A percentile compares a stretch with the other conserved stretches of the same genome.
Conservation (phyloP, 2,329 filamentous ascomycete genomes). For the Cladosporium sp. region DNA sequence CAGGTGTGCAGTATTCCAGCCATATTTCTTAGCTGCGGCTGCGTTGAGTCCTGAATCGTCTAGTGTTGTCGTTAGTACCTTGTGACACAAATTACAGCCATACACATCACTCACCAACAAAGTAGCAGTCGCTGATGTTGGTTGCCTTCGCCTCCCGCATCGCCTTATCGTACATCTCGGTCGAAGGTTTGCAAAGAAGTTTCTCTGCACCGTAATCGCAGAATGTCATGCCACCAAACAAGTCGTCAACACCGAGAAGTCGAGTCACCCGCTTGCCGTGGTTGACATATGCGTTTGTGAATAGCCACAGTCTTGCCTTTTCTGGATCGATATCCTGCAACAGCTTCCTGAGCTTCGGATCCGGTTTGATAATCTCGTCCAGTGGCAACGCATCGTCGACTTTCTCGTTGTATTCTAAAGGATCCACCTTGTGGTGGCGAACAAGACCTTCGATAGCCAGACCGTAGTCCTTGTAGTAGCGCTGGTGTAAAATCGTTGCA, state of each 20-base stretch:
- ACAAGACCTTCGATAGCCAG: slow-evolving; percentile 96
- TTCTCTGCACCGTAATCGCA: slow-evolving; percentile 79
- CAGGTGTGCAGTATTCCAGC: slow-evolving; percentile 84
- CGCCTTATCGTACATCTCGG: slow-evolving; percentile 81
- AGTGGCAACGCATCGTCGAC: slow-evolving; percentile 94
- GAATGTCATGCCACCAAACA: slow-evolving; percentile 93
- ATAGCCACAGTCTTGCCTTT: slow-evolving; percentile 88
- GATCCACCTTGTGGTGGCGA: slow-evolving; percentile 90
- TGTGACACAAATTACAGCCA: neutral
- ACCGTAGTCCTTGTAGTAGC: slow-evolving; percentile 95
- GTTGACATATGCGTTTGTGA: slow-evolving; percentile 93
- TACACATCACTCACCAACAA: slow-evolving; percentile 70
- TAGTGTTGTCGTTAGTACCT: slow-evolving; percentile 35
- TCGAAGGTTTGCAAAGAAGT: slow-evolving; percentile 83
- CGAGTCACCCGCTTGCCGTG: slow-evolving; percentile 81
- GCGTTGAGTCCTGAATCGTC: slow-evolving; percentile 90
- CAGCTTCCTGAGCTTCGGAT: slow-evolving; percentile 70
- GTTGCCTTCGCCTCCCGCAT: slow-evolving; percentile 79
- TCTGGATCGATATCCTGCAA: slow-evolving; percentile 78
- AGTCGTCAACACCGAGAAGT: slow-evolving; percentile 77
- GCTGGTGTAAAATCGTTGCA: slow-evolving; percentile 79
- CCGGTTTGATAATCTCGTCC: slow-evolving; percentile 77
- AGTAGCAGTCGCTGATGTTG: slow-evolving; percentile 74
- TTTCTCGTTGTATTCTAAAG: slow-evolving; percentile 88
- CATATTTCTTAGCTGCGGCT: slow-evolving; percentile 70